Conservation (phyloP, 139 green algal genomes). For the Chlamydomonas sp. region DNA sequence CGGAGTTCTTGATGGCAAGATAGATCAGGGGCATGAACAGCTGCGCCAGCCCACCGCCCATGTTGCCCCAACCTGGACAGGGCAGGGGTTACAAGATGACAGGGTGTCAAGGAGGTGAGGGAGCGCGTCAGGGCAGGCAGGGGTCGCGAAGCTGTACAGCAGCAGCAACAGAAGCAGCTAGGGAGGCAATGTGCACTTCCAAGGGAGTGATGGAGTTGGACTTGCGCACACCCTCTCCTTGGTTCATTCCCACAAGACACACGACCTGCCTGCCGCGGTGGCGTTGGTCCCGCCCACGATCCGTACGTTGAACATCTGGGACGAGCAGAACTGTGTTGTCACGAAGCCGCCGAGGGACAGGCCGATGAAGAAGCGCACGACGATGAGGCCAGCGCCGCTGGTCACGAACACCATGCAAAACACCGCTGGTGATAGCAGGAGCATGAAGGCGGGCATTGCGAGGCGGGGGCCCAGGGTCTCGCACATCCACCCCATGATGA, state of each 20-base stretch:
- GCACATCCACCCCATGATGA: conserved; percentile 70
- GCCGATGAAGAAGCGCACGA: conserved; percentile 71
- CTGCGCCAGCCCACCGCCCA: conserved; percentile 85
- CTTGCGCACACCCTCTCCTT: no score
- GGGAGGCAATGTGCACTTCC: no score
- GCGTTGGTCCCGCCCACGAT: conserved; percentile 77
- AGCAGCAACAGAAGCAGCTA: no score
- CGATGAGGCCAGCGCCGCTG: conserved; percentile 69
- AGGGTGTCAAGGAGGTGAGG: no score
- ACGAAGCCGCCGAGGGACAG: conserved; percentile 85
- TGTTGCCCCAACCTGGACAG: conserved; percentile 87
- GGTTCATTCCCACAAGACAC: no score
- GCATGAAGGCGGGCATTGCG: conserved; percentile 56
- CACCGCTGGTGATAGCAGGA: conserved; percentile 51
- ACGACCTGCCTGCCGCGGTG: conserved; percentile 64
- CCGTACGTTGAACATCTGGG: conserved; percentile 56
- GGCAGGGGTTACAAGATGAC: no score
- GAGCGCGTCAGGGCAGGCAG: no score
- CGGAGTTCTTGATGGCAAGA: conserved; percentile 15
- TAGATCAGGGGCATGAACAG: conserved; percentile 86
- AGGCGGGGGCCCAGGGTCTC: conserved; percentile 78
- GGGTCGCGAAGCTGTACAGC: no score
- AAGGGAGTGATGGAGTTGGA: no score
- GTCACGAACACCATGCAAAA: conserved; percentile 65
- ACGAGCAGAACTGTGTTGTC: conserved; percentile 81